Percentiles rank a stretch among this genome's conserved stretches.
These are phyloP conservation scores for Phalaenopsis hybrid DNA, from an alignment of 116 monocot genomes.

Conservation along the genomic window DNA sequence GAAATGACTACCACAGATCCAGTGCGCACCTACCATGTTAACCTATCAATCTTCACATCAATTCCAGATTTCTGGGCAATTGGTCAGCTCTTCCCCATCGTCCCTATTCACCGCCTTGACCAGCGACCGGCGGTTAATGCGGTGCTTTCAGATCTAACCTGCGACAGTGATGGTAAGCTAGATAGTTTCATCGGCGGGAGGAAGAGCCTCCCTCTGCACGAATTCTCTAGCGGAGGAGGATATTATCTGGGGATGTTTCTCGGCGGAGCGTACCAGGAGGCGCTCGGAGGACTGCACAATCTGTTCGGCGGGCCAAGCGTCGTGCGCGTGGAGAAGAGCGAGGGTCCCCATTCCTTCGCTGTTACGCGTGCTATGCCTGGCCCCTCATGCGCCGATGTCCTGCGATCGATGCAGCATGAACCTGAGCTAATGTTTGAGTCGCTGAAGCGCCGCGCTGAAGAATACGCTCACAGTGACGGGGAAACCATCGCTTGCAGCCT, in stretches of 20 bases:
- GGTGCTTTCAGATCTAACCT: slow-evolving; percentile 73
- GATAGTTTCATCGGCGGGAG: slow-evolving; percentile 73
- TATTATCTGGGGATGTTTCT: slow-evolving; percentile 96
- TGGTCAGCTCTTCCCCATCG: slow-evolving; percentile 77
- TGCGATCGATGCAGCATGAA: slow-evolving; percentile 79
- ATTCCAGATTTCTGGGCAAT: slow-evolving; percentile 90
- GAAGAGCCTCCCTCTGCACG: slow-evolving; percentile 67
- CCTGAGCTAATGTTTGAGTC: slow-evolving; percentile 83
- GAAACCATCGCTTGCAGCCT: slow-evolving; percentile 16
- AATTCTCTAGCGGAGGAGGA: slow-evolving; percentile 30
- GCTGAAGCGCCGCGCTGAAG: slow-evolving; percentile 57
- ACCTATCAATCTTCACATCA: slow-evolving; percentile 82
- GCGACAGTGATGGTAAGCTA: slow-evolving; percentile 90
- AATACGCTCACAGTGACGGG: slow-evolving; percentile 12
- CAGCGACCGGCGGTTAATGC: slow-evolving; percentile 53
- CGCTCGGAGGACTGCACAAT: slow-evolving; percentile 87
- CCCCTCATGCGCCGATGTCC: slow-evolving; percentile 67
- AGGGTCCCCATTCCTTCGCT: slow-evolving; percentile 65
- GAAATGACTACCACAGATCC: slow-evolving; percentile 26
- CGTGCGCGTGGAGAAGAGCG: slow-evolving; percentile 68
- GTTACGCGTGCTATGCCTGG: slow-evolving; percentile 64
- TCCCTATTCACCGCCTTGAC: slow-evolving; percentile 80
- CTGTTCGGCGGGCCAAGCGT: slow-evolving; percentile 90
- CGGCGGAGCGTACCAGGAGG: slow-evolving; percentile 97
- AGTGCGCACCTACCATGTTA: slow-evolving; percentile 53